These are phyloP conservation scores for Lablab purpureus DNA, from an alignment of 306 rosid genomes.

Conservation along the genomic window DNA sequence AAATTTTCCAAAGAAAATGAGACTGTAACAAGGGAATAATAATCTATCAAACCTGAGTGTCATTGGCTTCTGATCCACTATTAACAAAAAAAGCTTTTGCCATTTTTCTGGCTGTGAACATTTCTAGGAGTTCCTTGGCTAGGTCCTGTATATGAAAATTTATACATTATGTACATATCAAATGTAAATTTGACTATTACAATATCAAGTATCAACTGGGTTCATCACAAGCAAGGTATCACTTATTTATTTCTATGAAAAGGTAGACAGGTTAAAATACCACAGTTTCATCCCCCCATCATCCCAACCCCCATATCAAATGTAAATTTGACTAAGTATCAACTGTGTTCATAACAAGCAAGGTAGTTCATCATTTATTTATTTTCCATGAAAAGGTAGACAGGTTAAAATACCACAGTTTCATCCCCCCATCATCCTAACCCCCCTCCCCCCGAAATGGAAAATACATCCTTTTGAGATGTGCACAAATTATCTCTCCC, in stretches of 20 bases:
- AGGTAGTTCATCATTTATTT: constrained; percentile 3
- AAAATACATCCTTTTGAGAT: background rate
- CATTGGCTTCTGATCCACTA: constrained; percentile 99
- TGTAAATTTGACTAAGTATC: constrained; percentile 9
- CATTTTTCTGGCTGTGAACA: constrained; percentile 84
- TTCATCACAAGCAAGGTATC: constrained; percentile 18
- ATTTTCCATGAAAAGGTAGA: background rate
- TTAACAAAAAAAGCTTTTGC: constrained; percentile 87
- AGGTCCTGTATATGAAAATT: constrained; percentile 68
- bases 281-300: background rate
- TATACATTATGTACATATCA: constrained; percentile 26
- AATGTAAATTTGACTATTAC: constrained; percentile 19
- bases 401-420: constrained; percentile 4
- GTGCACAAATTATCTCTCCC: constrained; percentile 1
- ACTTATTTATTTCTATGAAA: constrained; percentile 1
- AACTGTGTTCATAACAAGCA: constrained; percentile 17
- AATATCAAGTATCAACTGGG: constrained; percentile 20
- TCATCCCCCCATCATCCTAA: too few species aligned
- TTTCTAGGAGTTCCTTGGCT: constrained; percentile 83
- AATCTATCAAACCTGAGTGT: constrained; percentile 76
- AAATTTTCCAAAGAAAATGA: constrained; percentile 33
- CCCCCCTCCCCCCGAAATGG: background rate
- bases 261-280: constrained; percentile 14
- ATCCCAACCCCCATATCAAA: too few species aligned
- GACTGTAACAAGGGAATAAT: constrained; percentile 32